Evolutionary conservation across 2,329 filamentous ascomycete species (phyloP), one percentile per base, ranked within the genome.

Genomic region (Penicillium sp.): DNA sequence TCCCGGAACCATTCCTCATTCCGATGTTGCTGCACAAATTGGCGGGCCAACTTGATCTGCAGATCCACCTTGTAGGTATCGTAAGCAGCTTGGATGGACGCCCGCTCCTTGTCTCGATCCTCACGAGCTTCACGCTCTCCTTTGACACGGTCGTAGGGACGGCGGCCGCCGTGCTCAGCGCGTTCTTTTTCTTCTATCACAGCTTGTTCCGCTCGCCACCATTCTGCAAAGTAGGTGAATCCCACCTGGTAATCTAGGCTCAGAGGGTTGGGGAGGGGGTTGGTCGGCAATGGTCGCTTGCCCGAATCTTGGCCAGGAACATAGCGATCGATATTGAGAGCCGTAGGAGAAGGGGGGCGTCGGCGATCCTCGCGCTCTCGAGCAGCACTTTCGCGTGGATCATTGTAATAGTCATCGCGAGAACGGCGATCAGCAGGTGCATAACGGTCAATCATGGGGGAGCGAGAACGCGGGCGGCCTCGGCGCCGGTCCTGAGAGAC

Each of bases 1-100:
- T 98, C 92, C 53, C 83, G 86, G 69, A 98, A 98, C 92, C 92
- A 98, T 60, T 98, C 90, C 62, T 98, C 92, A 29, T 81, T 80
- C 61, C 94, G 95, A 66, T 98, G 92, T 53, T 88, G 84, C 33
- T 83, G 79, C 28, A 98, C 92, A 60, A 98, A 98, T 1, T 77
- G 73, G 48, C 88, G 81, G 0, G 92, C 89, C 83, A 95, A 90
- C 50, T 76, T 75, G 23, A 79, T 68, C 50, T 81, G 78, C 8
- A 81, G 66, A 42, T 80, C 77, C 52, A 76, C 74, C 58, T 82
- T 82, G 67, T 82, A 82, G 27, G 71, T 62, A 52, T 82, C 78
- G 44, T 82, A 82, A 2, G 77, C 77, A 14, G 72, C 70, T 44
- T 82, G 79, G 8, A 82, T 82, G 55, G 77, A 73, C 11, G 75